Conservation (phyloP, 2,329 filamentous ascomycete genomes). For the Zymoseptoria tritici region DNA sequence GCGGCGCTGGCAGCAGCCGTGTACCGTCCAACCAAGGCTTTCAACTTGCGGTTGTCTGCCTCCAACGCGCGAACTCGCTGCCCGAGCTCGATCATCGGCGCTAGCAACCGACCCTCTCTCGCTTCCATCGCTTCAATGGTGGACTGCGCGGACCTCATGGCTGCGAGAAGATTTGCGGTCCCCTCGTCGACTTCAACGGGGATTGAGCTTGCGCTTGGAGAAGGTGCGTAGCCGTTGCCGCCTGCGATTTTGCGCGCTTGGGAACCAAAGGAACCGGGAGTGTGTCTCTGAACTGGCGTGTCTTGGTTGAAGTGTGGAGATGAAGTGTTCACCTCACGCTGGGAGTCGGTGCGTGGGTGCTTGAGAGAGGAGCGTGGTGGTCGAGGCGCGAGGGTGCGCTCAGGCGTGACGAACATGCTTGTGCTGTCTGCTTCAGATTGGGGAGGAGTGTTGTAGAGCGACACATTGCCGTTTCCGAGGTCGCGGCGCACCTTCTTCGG, state of each 20-base stretch:
- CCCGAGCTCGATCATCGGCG: background rate
- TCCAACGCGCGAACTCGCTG: background rate
- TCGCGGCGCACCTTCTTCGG: background rate
- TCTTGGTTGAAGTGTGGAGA: background rate
- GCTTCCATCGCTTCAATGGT: background rate
- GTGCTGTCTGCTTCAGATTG: background rate
- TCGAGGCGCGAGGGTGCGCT: background rate
- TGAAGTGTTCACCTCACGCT: background rate
- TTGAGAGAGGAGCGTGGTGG: background rate
- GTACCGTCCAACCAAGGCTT: background rate
- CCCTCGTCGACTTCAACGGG: background rate
- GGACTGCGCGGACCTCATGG: background rate
- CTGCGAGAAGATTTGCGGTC: background rate
- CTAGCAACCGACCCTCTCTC: background rate
- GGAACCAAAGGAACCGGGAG: conserved; percentile 7
- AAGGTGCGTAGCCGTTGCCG: background rate
- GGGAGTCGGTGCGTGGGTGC: background rate
- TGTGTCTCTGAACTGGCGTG: background rate
- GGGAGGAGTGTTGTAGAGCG: background rate
- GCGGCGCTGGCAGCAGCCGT: background rate
- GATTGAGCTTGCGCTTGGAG: background rate
- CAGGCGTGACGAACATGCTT: background rate
- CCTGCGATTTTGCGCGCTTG: conserved; percentile 8
- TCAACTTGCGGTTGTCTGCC: background rate
- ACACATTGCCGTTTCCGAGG: background rate